Base-by-base conservation (phyloP, 495 filamentous ascomycete genomes). In the Lasiosphaeris hirsuta region DNA sequence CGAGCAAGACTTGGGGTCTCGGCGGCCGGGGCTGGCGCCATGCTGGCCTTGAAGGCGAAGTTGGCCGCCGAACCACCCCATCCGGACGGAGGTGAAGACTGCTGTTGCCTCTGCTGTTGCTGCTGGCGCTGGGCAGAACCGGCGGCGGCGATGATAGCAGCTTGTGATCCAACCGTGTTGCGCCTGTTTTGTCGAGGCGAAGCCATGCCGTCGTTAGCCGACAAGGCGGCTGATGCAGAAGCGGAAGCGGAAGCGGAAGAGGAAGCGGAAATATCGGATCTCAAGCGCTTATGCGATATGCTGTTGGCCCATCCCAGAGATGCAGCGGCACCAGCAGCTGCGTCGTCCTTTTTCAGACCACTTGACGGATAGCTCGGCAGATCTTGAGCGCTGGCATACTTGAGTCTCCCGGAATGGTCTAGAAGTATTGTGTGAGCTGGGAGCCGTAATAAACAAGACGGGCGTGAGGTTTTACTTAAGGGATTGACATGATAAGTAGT, bases 321-420 rank as follows among this genome's bases (percentile, higher is more conserved):
- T 11, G 87, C 87, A 44, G 90, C 90, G 37, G 87, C 84, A 50
- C 83, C 82, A 17, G 89, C 90, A 42, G 89, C 89, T 34, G 85
- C 78, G 56, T 73, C 82, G 52, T 81, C 78, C 47, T 84, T 78
- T 38, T 65, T 73, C 62, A 92, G 78, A 23, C 89, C 89, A 40
- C 78, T 67, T 17, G 81, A 79, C 10, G 88, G 85, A 58, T 76
- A 90, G 61, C 81, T 81, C 23, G 88, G 86, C 10, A 92, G 78
- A 57, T 88, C 84, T 50, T 81, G 76, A 15, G 84, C 79, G 59
- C 80, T 80, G 57, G 87, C 84, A 71, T 90, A 84, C 70, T 84
- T 86, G 62, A 87, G 75, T 38, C 81, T 82, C 33, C 84, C 79
- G 10, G 85, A 69, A 48, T 65, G 63, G 54, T 62, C 71, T 77